Percentiles rank a stretch among this genome's conserved stretches.
Conservation (phyloP, 2,329 filamentous ascomycete species). For the Paecilomyces sp. region DNA sequence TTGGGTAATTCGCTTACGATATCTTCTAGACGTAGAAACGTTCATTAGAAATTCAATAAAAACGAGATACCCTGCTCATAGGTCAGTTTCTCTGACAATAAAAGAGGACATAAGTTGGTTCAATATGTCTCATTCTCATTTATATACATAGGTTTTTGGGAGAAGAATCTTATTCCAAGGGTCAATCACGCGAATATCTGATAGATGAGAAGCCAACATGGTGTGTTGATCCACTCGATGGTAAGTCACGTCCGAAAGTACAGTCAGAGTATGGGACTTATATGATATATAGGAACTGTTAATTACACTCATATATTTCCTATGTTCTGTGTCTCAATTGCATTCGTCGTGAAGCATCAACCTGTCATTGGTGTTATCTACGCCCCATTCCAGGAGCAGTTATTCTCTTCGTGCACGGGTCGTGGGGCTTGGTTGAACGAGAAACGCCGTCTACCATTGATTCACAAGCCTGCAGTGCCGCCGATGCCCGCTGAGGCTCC, state of each 20-base stretch:
- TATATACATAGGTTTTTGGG: constrained; percentile 57
- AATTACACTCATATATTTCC: constrained; percentile 76
- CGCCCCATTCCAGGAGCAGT: constrained; percentile 61
- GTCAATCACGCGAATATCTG: constrained; percentile 60
- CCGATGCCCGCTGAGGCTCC: constrained; percentile 59
- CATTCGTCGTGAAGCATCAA: constrained; percentile 52
- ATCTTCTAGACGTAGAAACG: constrained; percentile 58
- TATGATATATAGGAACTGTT: constrained; percentile 50
- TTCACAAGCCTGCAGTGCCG: constrained; percentile 53
- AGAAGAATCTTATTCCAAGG: constrained; percentile 68
- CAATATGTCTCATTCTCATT: background rate
- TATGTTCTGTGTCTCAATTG: constrained; percentile 76
- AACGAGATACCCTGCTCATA: constrained; percentile 57
- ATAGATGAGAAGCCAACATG: constrained; percentile 60
- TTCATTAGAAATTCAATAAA: constrained; percentile 59
- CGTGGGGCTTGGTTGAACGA: constrained; percentile 65
- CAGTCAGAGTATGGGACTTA: constrained; percentile 2
- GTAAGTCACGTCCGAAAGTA: constrained; percentile 23
- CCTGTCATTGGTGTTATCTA: constrained; percentile 66
- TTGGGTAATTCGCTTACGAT: background rate
- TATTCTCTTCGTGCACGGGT: constrained; percentile 61
- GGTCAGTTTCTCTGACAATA: constrained; percentile 39
- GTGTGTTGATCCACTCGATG: constrained; percentile 71
- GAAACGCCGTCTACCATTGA: constrained; percentile 55
- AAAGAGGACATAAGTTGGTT: background rate